Evolutionary conservation across 257 asterid genomes (phyloP), one percentile per base, ranked within the genome.

Genomic region (Nicotiana noctiflora): DNA sequence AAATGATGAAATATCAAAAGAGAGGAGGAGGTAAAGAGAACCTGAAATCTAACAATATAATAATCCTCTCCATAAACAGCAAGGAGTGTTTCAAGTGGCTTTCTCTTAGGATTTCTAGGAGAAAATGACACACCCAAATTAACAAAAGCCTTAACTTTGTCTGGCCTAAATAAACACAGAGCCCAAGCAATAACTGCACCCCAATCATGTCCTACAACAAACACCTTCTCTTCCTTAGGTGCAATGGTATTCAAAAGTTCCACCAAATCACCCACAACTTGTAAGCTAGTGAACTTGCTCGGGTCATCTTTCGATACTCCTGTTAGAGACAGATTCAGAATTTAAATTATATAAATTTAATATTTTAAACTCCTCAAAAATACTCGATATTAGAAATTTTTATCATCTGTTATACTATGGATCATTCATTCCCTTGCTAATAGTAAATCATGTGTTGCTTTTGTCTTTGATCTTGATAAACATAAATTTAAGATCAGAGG

Each of bases 181-280:
- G 56, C 40, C 93, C 93, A 88, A 8, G 91, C 91, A 19, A 89
- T 62, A 3, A 18, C 0, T 1, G 93, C 91, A 79, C 91, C 92
- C 90, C 91, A 89, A 55, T 89, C 92, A 66, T 89, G 92, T 3
- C 91, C 92, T 29, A 89, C 93, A 46, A 88, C 84, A 81, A 89
- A 88, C 82, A 88, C 91, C 82, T 86, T 77, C 31, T 86, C 87
- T 25, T 82, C 60, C 23, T 82, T 79, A 31, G 78, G 25, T 80
- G 79, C 86, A 29, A 88, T 40, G 4, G 81, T 84, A 17, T 85
- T 81, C 14, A 88, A 52, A 15, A 89, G 88, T 52, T 85, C 90
- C 27, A 88, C 84, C 14, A 89, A 51, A 66, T 88, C 87, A 65
- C 70, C 75, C 75, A 79, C 77, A 12, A 72, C 60, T 44, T n/a